These are phyloP conservation scores for Moesziomyces aphidis DNA, from an alignment of 1,284 basidiomycete species.

Conservation along the genomic window DNA sequence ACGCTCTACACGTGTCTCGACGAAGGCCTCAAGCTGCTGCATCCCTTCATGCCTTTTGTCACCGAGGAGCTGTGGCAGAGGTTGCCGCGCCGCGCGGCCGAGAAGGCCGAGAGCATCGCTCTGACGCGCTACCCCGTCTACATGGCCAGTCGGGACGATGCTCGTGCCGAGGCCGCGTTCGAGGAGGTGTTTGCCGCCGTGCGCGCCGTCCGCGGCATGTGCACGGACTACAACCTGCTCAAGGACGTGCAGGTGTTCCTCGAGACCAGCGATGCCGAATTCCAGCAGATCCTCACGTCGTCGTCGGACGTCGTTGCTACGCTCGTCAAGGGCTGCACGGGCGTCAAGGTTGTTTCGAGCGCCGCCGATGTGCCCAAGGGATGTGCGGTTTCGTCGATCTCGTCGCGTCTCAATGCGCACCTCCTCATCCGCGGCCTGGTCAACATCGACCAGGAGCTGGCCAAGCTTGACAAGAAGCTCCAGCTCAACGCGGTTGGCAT, in stretches of 20 bases:
- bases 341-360: slow-evolving; percentile 74
- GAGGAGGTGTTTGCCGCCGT: slow-evolving; percentile 86
- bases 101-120: slow-evolving; percentile 88
- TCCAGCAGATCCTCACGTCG: slow-evolving; percentile 71
- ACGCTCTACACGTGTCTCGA: slow-evolving; percentile 96
- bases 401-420: slow-evolving; percentile 54
- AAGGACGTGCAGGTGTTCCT: slow-evolving; percentile 90
- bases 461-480: slow-evolving; percentile 64
- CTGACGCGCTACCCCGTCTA: slow-evolving; percentile 82
- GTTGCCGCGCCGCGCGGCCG: slow-evolving; percentile 81
- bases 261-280: slow-evolving; percentile 75
- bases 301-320: slow-evolving; percentile 82
- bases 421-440: slow-evolving; percentile 61
- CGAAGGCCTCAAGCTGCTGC: slow-evolving; percentile 85
- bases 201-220: slow-evolving; percentile 83
- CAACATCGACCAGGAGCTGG: slow-evolving; percentile 62
- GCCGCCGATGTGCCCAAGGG: slow-evolving; percentile 79
- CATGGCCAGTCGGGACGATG: slow-evolving; percentile 39
- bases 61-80: slow-evolving; percentile 99
- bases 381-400: slow-evolving; percentile 79
- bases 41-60: slow-evolving; percentile 99
- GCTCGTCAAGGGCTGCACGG: slow-evolving; percentile 89
- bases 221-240: slow-evolving; percentile 90
- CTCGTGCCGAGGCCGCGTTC: slow-evolving; percentile 71
- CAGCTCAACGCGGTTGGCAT: slow-evolving; percentile 56